Base-by-base conservation (phyloP, 108 stramenopile genomes). In the Cyclotella atomus region DNA sequence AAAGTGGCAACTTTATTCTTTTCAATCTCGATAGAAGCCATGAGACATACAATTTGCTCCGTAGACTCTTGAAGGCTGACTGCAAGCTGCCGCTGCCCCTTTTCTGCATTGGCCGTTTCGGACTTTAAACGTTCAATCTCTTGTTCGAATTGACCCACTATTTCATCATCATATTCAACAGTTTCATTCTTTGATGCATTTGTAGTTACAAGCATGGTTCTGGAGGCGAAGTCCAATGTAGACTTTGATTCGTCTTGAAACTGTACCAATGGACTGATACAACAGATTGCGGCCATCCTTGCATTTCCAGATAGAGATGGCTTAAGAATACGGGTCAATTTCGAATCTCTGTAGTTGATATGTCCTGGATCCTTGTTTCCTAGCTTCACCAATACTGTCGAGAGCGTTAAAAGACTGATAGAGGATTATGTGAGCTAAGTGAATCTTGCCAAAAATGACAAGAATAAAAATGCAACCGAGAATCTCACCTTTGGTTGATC, bases 151-250 rank as follows among this genome's bases (percentile, higher is more conserved):
- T 72, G 59, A 32, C 60, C 70, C 17, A 72, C 66, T 9, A 72
- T 36, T 33, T 50, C 61, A 23, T 71, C 59, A 44, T 79, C 71
- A 38, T 67, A 71, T 27, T 79, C 72, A 7, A 80, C 67, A 35
- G 65, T 68, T 79, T 98, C 97, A 65, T 99, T 99, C 29, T 97
- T 97, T 71, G 97, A 84, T 14, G 99, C 98, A 86, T 98, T 98
- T 49, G 99, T 99, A 82, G 99, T 99, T 67, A 99, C 99, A 49
- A 98, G 93, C 89, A 99, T 99, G 24, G 99, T 99, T 29, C 99
- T 88, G 3, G 97, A 92, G 0, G 99, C 99, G 81, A 99, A 99
- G 62, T 94, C 92, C 8, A 99, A 85, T 7, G 99, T 99, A 0
- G 96, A 96, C 41, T 98, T 86, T 25, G 98, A 99, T 69, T 99